Conservation (phyloP, 441 rosid genomes). For the Gossypium lobatum region DNA sequence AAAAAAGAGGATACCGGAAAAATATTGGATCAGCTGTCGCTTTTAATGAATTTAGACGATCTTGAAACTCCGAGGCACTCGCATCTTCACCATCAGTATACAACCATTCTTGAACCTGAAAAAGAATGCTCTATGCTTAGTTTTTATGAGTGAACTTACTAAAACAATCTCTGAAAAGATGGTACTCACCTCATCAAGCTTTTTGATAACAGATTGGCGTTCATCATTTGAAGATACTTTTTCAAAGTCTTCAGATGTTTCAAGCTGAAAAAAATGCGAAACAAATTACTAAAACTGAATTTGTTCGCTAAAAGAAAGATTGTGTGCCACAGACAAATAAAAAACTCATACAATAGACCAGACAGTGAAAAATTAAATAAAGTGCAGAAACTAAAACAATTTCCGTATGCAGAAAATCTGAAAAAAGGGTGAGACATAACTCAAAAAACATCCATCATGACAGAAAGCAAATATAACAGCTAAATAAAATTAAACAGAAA, state of each 20-base stretch:
- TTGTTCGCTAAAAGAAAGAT: not conserved
- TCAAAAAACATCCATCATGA: slow-evolving; percentile 11
- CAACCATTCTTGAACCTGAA: slow-evolving; percentile 95
- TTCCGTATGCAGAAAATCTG: not conserved
- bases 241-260: slow-evolving; percentile 59
- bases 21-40: slow-evolving; percentile 74
- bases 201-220: slow-evolving; percentile 68
- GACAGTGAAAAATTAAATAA: not conserved
- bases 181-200: slow-evolving; percentile 79
- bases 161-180: not conserved
- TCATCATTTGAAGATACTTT: slow-evolving; percentile 73
- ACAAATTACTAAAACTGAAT: not conserved
- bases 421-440: not conserved
- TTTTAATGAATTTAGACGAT: slow-evolving; percentile 61
- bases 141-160: not conserved
- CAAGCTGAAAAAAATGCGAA: slow-evolving; percentile 49
- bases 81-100: slow-evolving; percentile 97
- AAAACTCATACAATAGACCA: not conserved
- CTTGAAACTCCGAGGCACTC: slow-evolving; percentile 64
- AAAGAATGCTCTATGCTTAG: not conserved
- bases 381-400: not conserved
- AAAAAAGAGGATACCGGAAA: slow-evolving; percentile 48
- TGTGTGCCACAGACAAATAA: not conserved
- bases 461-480: not conserved
- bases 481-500: slow-evolving; percentile 9